A percentile compares a stretch with the other conserved stretches of the same genome.
Evolutionary conservation across 345 rosid species (phyloP).

Genomic region (Murraya koenigii): DNA sequence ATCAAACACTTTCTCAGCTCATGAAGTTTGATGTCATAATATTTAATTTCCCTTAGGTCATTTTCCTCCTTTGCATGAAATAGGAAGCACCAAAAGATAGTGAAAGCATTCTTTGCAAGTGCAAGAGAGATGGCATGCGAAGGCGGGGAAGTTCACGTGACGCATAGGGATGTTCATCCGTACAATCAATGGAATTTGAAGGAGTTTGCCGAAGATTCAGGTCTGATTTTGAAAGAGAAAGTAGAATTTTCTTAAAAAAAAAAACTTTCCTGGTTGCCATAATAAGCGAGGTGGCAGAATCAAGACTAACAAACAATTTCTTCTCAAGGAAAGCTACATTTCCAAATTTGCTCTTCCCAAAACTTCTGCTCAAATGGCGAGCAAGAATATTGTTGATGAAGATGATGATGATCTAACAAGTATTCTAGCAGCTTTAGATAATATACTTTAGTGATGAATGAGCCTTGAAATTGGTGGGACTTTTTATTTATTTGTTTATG

Average conservation of each 20-base stretch:
- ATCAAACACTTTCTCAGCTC: neutral
- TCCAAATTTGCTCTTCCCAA: neutral
- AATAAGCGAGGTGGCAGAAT: conserved; percentile 5
- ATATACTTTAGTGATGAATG: too few species aligned
- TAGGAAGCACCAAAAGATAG: neutral
- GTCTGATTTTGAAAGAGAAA: conserved; percentile 5
- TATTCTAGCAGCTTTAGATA: too few species aligned
- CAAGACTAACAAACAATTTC: neutral
- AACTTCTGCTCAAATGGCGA: too few species aligned
- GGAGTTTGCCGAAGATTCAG: neutral
- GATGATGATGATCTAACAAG: too few species aligned
- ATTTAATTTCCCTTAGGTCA: conserved; percentile 6
- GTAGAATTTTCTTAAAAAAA: neutral
- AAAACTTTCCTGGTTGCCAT: neutral
- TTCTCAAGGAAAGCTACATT: neutral
- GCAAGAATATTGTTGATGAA: too few species aligned
- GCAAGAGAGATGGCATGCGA: neutral
- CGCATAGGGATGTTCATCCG: neutral
- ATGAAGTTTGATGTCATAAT: conserved; percentile 9
- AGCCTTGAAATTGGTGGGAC: too few species aligned
- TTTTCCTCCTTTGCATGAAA: neutral
- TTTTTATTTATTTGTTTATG: neutral
- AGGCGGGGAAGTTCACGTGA: conserved; percentile 14
- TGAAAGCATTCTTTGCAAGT: neutral
- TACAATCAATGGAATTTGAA: neutral